Base-by-base conservation (phyloP, 257 asterid species). In the Mitragyna speciosa region DNA sequence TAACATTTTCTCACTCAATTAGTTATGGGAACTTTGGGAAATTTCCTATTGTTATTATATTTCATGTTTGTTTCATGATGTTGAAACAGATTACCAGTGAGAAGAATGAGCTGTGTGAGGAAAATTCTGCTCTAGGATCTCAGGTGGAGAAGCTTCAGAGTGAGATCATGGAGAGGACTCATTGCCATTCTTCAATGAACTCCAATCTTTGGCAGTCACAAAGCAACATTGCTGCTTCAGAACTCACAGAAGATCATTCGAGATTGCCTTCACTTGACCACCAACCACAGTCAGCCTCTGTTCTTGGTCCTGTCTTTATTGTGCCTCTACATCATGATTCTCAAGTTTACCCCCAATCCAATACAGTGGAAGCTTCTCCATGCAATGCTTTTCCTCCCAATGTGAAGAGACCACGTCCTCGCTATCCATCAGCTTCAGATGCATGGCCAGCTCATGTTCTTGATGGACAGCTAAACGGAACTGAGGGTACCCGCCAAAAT, bases 341-440 rank as follows among this genome's bases (percentile, higher is more conserved):
- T 31, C 90, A 78, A 74, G 83, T 79, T 67, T 79, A 82, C 66
- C 81, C 83, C 26, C 48, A 36, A 72, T 73, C 84, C 41, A 86
- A 80, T 47, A 67, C 75, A 1, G 83, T 79, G 24, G 82, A 79
- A 75, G 73, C 82, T 77, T 68, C 5, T 56, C 64, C 26, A 56
- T 56, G 64, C 64, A 56, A 56, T 56, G 59, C 59, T 52, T 52
- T 24, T 24, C 54, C 82, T 41, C 67, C 94, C 39, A 86, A 70
- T 36, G 90, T 90, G 90, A 90, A 89, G 85, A 85, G 79, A 80
- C 97, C 97, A 4, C 83, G 77, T 15, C 91, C 95, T 11, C 94
- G 97, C 48, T 92, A 92, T 76, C 93, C 97, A 75, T 92, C 95
- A 1, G 59, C 92, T 45, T 82, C 88, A 5, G 97, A 92, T 61